These are phyloP conservation scores for Xylaria grammica DNA, from an alignment of 495 filamentous ascomycete species.

Conservation along the genomic window DNA sequence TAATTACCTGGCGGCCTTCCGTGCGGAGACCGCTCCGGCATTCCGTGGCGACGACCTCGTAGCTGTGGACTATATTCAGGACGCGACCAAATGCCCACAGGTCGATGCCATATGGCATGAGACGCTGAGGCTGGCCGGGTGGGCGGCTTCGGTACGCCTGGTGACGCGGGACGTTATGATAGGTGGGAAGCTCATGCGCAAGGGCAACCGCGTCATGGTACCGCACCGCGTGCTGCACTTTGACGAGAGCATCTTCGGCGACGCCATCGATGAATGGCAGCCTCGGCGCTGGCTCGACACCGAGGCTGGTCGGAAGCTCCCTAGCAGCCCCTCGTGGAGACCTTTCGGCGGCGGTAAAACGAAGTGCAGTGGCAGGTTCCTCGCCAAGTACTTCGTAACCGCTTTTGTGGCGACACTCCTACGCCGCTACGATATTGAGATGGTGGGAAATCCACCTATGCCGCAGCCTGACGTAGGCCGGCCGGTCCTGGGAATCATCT, in stretches of 20 bases:
- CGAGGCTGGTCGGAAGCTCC: too few species aligned
- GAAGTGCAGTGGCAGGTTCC: conserved; percentile 35
- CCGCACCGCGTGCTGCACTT: conserved; percentile 41
- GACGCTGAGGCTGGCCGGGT: conserved; percentile 24
- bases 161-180: conserved; percentile 30
- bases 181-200: conserved; percentile 28
- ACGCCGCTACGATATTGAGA: conserved; percentile 28
- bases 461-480: conserved; percentile 27
- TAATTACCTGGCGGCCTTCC: neutral
- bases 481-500: conserved; percentile 36
- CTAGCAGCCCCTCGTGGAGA: conserved; percentile 24
- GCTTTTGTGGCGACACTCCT: conserved; percentile 35
- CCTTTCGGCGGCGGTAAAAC: conserved; percentile 42
- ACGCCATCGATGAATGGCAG: conserved; percentile 16
- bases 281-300: conserved; percentile 32
- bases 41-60: neutral
- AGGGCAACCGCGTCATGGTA: conserved; percentile 36
- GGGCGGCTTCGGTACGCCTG: conserved; percentile 29
- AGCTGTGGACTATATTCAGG: conserved; percentile 4
- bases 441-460: conserved; percentile 19
- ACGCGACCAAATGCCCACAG: conserved; percentile 17
- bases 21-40: conserved; percentile 17
- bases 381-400: conserved; percentile 27
- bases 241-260: conserved; percentile 32
- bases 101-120: conserved; percentile 33